These are phyloP conservation scores for Eimeria necatrix DNA, from an alignment of 169 alveolate species.

Conservation along the genomic window DNA sequence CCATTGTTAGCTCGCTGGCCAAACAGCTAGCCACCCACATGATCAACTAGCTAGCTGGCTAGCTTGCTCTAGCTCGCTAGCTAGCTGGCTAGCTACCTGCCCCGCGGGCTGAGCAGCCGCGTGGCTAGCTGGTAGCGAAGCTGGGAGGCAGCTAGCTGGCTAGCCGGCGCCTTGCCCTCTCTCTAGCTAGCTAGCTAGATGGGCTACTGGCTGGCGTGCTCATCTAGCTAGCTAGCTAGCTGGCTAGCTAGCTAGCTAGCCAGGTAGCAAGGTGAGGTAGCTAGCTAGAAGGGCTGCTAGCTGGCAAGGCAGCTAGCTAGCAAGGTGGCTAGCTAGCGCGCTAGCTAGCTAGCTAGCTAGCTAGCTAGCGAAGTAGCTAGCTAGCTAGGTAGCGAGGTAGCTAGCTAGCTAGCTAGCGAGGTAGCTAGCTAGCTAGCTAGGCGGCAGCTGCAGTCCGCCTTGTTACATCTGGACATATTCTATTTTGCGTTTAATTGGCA, in stretches of 20 bases:
- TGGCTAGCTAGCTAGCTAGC: too few species aligned
- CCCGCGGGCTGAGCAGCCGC: neutral
- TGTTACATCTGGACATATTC: neutral
- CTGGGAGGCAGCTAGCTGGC: neutral
- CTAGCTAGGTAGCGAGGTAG: neutral
- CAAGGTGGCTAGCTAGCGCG: too few species aligned
- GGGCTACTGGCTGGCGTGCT: neutral
- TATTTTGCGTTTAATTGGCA: constrained; percentile 5
- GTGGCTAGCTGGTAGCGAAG: neutral
- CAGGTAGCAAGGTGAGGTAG: too few species aligned
- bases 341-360: too few species aligned
- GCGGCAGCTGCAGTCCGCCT: neutral
- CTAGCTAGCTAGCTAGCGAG: neutral
- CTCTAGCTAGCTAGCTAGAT: neutral
- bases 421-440: neutral
- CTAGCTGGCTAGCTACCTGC: neutral
- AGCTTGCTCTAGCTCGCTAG: neutral
- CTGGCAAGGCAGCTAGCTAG: too few species aligned
- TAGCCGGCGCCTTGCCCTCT: neutral
- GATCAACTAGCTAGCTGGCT: neutral
- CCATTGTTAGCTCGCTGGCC: neutral
- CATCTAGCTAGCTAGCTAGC: neutral
- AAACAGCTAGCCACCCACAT: neutral
- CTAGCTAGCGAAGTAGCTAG: neutral
- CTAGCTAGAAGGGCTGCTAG: too few species aligned